phyloP scores from a whole-genome alignment of 306 rosid genomes.

The Lathyrus aphaca region DNA sequence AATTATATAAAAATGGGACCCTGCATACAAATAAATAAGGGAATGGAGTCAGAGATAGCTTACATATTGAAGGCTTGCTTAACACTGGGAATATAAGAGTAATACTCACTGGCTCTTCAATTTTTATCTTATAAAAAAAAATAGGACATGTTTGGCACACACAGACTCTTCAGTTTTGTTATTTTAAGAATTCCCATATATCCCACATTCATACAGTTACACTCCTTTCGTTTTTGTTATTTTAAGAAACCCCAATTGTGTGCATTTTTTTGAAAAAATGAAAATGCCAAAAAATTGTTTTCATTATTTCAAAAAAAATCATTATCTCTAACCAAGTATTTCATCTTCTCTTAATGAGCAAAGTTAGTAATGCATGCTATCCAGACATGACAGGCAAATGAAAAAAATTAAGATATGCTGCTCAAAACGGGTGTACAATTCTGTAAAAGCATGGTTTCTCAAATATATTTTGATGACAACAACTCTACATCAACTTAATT shows the following conservation, averaged over 20 bases:
- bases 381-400: constrained; percentile 5
- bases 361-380: not conserved
- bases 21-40: not conserved
- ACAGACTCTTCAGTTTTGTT: not conserved
- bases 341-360: not conserved
- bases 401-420: constrained; percentile 32
- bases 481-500: no score
- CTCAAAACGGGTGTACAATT: constrained; percentile 3
- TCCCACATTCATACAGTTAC: not conserved
- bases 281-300: no score
- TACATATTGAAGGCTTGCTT: not conserved
- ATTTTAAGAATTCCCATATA: not conserved
- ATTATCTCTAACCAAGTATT: no score
- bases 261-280: no score
- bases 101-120: not conserved
- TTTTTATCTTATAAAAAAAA: not conserved
- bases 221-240: not conserved
- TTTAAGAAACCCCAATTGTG: no score
- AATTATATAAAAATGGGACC: not conserved
- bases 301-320: no score
- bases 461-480: no score
- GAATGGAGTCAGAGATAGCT: not conserved
- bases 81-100: not conserved
- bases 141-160: not conserved
- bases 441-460: no score